A percentile compares a stretch with the other conserved stretches of the same genome.
phyloP scores from a whole-genome alignment of 2,329 filamentous ascomycete species.

The Hymenoscyphus salicellus region DNA sequence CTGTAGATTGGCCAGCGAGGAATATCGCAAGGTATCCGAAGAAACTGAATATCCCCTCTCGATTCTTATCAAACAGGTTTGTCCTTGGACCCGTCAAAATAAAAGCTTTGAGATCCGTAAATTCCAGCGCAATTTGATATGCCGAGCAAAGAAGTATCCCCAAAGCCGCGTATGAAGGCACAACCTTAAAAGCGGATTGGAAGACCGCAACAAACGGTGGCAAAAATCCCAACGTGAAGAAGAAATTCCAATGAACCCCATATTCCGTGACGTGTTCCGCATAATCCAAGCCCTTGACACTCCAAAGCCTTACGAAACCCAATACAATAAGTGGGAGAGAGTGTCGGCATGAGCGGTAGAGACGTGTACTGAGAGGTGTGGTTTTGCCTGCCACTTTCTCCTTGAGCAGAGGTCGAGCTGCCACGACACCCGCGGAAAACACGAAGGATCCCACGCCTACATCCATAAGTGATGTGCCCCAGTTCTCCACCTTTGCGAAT shows the following conservation, averaged over 20 bases:
- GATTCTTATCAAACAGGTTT: constrained; percentile 80
- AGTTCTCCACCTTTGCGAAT: constrained; percentile 98
- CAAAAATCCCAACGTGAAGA: constrained; percentile 88
- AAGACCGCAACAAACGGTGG: constrained; percentile 86
- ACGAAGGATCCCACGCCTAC: constrained; percentile 96
- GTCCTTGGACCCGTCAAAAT: constrained; percentile 78
- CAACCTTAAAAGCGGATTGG: constrained; percentile 64
- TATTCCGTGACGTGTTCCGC: constrained; percentile 97
- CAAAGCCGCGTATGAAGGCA: constrained; percentile 75
- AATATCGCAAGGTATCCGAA: constrained; percentile 93
- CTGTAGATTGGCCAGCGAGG: constrained; percentile 79
- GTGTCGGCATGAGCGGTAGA: constrained; percentile 70
- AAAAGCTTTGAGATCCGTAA: constrained; percentile 74
- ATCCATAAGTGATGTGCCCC: constrained; percentile 99
- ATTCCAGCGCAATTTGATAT: constrained; percentile 76
- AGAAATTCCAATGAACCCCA: constrained; percentile 99
- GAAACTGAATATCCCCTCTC: constrained; percentile 95
- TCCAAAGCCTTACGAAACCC: constrained; percentile 76
- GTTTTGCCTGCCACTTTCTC: constrained; percentile 53
- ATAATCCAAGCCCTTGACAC: constrained; percentile 92
- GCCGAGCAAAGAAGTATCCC: constrained; percentile 63
- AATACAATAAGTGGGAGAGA: constrained; percentile 78
- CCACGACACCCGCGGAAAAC: constrained; percentile 89
- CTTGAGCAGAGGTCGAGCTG: constrained; percentile 75
- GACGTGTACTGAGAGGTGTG: constrained; percentile 52